Evolutionary conservation across 345 rosid species (phyloP), one percentile per base, ranked within the genome.

Genomic region (Noccaea bulbosa): DNA sequence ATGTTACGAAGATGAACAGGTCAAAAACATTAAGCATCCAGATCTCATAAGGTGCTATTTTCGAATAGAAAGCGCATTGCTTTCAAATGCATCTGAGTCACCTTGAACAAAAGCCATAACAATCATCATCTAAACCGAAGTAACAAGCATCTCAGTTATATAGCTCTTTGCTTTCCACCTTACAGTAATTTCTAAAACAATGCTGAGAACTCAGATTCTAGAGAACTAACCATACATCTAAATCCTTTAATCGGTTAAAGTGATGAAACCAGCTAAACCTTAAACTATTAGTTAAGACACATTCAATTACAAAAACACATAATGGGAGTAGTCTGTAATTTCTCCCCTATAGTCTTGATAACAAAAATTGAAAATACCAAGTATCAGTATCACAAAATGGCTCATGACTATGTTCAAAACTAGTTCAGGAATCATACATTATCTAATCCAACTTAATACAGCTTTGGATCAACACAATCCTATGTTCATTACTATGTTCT

Each of bases 321-420:
- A 38, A 0, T 37, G 10, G 10, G 24, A 7, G 6, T 33, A 27
- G 30, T 27, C 4, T 4, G 14, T 41, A 32, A 50, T 52, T 17
- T 20, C 27, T 51, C 35, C 45, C 15, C 35, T 12, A 8, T 27
- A 38, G 12, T 50, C 22, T 32, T 50, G 37, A 40, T 59, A 27
- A 30, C 24, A 60, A 38, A 38, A 27, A 27, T 27, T 27, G 30
- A 2, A 27, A 48, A n/a, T 46, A 14, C 24, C 4, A 27, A 11
- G 54, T 9, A 57, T 43, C 60, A 11, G 54, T 9, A 57, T 43
- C 60, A 51, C 16, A 6, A 65, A 9, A 51, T n/a, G 60, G 40
- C 49, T 65, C 32, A 14, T 43, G 17, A 8, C 8, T 43, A 17
- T n/a, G 22, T 37, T 4, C 43, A 49, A 40, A 60, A 30, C 27